Evolutionary conservation across 192 early-diverging fungal genomes (phyloP), one percentile per base, ranked within the genome.

Genomic region (Mycoemilia scoparia): DNA sequence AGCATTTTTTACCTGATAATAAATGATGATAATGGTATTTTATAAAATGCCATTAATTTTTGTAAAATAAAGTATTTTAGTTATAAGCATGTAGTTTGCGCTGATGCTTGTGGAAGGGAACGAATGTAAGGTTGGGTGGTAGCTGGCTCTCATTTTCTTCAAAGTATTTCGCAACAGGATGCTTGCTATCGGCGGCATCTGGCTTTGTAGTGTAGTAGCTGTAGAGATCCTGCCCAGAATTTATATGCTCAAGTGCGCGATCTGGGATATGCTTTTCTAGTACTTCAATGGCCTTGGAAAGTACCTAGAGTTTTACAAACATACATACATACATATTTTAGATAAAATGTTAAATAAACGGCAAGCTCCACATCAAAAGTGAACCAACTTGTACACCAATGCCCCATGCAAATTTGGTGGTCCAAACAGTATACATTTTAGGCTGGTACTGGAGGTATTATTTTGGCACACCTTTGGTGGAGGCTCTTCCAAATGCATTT

Each of bases 71-170:
- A 24, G 1, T 5, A 5, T 19, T n/a, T 29, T 62, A 62, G 27
- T 62, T 41, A 31, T 21, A 42, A 2, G 40, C 53, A 15, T 62
- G 59, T 12, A 56, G 36, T 24, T 44, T 62, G 45, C 59, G 53
- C 8, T 40, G 48, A 7, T 35, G 28, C 32, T 49, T 51, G 18
- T 30, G 27, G 32, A 48, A 62, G 11, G 59, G 48, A 45, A 56
- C 59, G 40, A 62, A 62, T 43, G 51, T 62, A 52, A 62, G 51
- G 45, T 62, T 62, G 8, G 41, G 28, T 10, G 59, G 59, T 23
- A 62, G 41, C 31, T 43, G 21, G 23, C 33, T 25, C 6, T 28
- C 41, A 7, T 41, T 28, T 15, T 47, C 36, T 7, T 33, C 21
- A 15, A 42, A 62, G 42, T 49, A 51, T 31, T 45, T 24, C 15